A percentile compares a stretch with the other conserved stretches of the same genome.
These are phyloP conservation scores for Agaricus subrufescens DNA, from an alignment of 768 basidiomycete genomes.

Conservation along the genomic window DNA sequence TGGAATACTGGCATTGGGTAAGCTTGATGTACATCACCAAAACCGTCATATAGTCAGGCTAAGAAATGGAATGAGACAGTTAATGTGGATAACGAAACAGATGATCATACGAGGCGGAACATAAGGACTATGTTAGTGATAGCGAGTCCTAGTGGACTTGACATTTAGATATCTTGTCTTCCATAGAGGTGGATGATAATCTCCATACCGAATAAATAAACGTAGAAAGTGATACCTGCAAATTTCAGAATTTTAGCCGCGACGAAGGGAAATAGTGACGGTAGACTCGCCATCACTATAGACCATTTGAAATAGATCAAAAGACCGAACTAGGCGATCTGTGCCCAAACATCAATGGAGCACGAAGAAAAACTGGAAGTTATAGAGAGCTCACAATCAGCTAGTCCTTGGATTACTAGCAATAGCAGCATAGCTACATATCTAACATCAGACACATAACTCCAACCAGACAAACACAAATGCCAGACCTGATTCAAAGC, in stretches of 20 bases:
- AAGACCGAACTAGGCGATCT: neutral
- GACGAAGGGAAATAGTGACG: neutral
- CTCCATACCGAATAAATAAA: neutral
- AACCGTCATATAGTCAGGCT: neutral
- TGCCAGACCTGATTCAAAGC: neutral
- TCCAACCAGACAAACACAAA: neutral
- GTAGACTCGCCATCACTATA: neutral
- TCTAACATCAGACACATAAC: neutral
- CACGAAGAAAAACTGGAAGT: neutral
- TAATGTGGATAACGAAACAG: neutral
- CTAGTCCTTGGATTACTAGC: neutral
- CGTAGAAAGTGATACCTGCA: neutral
- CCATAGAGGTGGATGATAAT: neutral
- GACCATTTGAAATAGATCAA: neutral
- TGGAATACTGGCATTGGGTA: neutral
- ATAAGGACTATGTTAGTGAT: neutral
- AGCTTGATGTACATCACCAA: neutral
- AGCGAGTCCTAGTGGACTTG: neutral
- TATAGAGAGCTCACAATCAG: neutral
- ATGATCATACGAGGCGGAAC: neutral
- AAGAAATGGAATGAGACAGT: neutral
- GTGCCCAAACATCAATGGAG: neutral
- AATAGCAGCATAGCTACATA: neutral
- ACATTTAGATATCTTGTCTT: neutral
- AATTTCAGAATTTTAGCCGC: neutral